phyloP scores from a whole-genome alignment of 2,329 filamentous ascomycete genomes.

The Fusarium sp. region DNA sequence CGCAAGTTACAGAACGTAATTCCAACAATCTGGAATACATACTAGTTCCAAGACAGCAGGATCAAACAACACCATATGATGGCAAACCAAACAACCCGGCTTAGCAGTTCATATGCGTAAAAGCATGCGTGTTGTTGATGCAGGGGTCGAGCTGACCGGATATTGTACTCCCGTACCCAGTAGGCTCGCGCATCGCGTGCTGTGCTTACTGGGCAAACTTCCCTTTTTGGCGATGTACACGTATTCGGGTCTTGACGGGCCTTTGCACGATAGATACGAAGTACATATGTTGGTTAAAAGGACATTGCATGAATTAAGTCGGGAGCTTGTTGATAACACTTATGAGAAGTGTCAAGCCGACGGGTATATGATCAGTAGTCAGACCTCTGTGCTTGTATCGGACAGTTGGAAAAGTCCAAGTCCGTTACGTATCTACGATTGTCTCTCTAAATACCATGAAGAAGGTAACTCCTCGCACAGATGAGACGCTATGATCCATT shows the following conservation, averaged over 20 bases:
- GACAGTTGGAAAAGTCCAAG: no score
- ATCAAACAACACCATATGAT: background rate
- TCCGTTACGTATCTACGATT: no score
- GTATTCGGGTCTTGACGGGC: background rate
- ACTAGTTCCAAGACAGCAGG: background rate
- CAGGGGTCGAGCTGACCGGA: conserved; percentile 16
- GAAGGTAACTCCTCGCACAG: no score
- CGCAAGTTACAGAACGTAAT: conserved; percentile 1
- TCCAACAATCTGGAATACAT: background rate
- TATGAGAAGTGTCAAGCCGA: background rate
- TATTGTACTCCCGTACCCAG: background rate
- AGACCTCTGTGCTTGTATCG: no score
- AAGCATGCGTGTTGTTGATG: background rate
- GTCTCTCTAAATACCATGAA: no score
- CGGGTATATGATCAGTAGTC: background rate
- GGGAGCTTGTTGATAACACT: background rate
- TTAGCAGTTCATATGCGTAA: background rate
- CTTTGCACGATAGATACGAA: background rate
- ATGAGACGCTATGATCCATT: no score
- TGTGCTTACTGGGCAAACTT: background rate
- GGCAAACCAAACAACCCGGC: background rate
- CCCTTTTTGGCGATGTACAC: background rate
- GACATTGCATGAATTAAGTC: background rate
- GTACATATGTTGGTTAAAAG: background rate
- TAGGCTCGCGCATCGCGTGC: background rate